phyloP scores from a whole-genome alignment of 2,329 filamentous ascomycete genomes.

The Tolypocladium guangdongense region DNA sequence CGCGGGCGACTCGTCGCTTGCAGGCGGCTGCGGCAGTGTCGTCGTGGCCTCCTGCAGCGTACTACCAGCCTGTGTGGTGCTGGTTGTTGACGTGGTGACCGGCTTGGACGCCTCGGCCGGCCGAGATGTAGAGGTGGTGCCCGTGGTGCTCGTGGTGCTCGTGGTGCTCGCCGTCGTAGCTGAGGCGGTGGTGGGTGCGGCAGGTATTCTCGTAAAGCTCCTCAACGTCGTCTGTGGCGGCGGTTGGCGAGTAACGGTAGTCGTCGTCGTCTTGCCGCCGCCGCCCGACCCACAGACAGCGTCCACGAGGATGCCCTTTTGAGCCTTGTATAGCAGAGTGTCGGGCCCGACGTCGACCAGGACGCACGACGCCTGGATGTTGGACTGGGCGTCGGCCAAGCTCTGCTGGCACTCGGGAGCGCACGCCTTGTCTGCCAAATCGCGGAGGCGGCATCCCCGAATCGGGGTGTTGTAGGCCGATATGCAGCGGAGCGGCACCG shows the following conservation, averaged over 20 bases:
- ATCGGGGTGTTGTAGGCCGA: slow-evolving; percentile 31
- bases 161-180: not conserved
- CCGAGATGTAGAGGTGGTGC: not conserved
- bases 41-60: not conserved
- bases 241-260: not conserved
- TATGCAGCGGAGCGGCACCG: slow-evolving; percentile 25
- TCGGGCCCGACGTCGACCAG: slow-evolving; percentile 11
- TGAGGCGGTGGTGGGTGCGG: not conserved
- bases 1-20: not conserved
- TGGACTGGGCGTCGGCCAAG: slow-evolving; percentile 14
- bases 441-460: slow-evolving; percentile 21
- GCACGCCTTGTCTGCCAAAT: slow-evolving; percentile 27
- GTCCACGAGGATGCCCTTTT: slow-evolving; percentile 24
- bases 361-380: slow-evolving; percentile 17
- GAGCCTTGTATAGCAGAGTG: slow-evolving; percentile 25
- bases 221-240: not conserved
- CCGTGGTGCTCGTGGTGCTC: not conserved
- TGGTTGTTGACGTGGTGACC: not conserved
- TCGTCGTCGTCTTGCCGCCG: slow-evolving; percentile 4
- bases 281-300: slow-evolving; percentile 20
- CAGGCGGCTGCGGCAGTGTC: not conserved
- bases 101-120: not conserved
- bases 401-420: slow-evolving; percentile 24
- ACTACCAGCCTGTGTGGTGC: not conserved
- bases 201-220: not conserved